Conservation (phyloP, 139 green algal species). For the Zygnema circumcarinatum region DNA sequence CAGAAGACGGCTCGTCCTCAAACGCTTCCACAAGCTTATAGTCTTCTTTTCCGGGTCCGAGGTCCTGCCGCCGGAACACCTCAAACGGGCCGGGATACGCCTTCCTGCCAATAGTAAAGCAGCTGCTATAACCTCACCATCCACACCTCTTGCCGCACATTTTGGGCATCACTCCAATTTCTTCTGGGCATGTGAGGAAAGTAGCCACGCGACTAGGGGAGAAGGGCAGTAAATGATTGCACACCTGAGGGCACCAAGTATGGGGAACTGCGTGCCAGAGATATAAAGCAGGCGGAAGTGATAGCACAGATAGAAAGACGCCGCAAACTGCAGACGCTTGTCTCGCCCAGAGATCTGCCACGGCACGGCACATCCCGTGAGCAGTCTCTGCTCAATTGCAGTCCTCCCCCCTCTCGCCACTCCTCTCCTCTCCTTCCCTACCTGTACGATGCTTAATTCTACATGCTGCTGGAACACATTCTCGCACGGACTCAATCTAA, state of each 20-base stretch:
- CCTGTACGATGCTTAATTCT: not conserved
- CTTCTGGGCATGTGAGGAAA: not conserved
- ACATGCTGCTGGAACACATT: not conserved
- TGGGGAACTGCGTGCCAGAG: slow-evolving; percentile 60
- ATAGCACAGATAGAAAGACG: slow-evolving; percentile 62
- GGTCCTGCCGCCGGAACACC: slow-evolving; percentile 34
- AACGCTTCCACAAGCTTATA: slow-evolving; percentile 15
- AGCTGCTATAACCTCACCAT: not conserved
- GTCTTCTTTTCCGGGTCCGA: not conserved
- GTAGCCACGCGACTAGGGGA: not conserved
- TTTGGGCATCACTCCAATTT: not conserved
- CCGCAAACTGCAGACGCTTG: slow-evolving; percentile 59
- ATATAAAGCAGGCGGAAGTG: slow-evolving; percentile 66
- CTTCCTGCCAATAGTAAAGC: not conserved
- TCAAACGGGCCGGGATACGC: slow-evolving; percentile 33
- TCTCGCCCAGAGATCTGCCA: slow-evolving; percentile 51
- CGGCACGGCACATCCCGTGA: not conserved
- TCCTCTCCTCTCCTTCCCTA: slow-evolving; percentile 2
- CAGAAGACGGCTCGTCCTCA: not conserved
- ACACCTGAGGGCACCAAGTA: slow-evolving; percentile 56
- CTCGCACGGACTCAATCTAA: too few species aligned
- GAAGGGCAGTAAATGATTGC: not conserved
- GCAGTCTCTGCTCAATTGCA: not conserved
- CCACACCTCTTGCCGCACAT: not conserved
- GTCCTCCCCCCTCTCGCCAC: too few species aligned